These are phyloP conservation scores for Paulownia fortunei DNA, from an alignment of 257 asterid genomes.

Conservation along the genomic window DNA sequence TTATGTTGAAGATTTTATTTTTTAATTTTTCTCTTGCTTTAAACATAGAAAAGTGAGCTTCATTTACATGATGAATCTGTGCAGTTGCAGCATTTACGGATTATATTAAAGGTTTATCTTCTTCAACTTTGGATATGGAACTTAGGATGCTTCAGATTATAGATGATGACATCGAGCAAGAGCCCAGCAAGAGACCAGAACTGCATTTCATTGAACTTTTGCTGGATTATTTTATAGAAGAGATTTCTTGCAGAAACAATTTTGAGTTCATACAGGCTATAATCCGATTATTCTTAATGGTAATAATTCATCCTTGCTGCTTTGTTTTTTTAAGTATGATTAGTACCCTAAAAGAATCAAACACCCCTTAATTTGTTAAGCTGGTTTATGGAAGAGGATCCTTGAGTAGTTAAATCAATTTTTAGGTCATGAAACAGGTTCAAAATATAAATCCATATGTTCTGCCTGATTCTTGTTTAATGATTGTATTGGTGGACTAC, in stretches of 20 bases:
- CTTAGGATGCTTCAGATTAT: constrained; percentile 86
- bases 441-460: neutral
- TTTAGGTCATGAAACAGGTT: neutral
- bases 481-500: constrained; percentile 10
- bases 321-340: neutral
- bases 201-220: constrained; percentile 65
- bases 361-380: neutral
- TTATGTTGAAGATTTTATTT: neutral
- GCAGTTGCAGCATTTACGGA: constrained; percentile 85
- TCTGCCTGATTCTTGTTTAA: constrained; percentile 4
- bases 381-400: neutral
- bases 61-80: constrained; percentile 30
- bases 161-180: constrained; percentile 68
- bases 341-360: neutral
- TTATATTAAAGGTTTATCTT: constrained; percentile 71
- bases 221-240: constrained; percentile 75
- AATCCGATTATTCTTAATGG: constrained; percentile 83
- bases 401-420: neutral
- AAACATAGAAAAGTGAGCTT: neutral
- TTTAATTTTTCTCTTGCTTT: constrained; percentile 8
- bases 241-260: constrained; percentile 70
- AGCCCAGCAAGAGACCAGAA: constrained; percentile 60
- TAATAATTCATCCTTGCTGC: constrained; percentile 31
- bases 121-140: constrained; percentile 87
- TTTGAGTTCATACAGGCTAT: constrained; percentile 85